Evolutionary conservation across 768 basidiomycete species (phyloP).

Genomic region (Pleurotus citrinopileatus): DNA sequence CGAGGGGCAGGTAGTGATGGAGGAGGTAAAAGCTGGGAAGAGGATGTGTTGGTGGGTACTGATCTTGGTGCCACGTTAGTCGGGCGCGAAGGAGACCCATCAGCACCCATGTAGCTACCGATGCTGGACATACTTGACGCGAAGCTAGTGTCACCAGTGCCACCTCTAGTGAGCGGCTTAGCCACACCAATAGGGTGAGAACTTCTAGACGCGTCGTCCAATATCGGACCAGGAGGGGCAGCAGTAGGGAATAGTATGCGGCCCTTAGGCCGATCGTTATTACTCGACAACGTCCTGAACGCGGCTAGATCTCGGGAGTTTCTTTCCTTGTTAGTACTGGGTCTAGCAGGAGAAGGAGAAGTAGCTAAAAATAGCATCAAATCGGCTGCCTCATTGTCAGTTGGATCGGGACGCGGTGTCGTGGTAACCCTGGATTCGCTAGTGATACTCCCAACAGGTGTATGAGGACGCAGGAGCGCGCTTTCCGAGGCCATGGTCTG

Average conservation of each 20-base stretch:
- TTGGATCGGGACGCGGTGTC: conserved; percentile 30
- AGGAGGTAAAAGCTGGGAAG: conserved; percentile 29
- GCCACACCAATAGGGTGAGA: not conserved
- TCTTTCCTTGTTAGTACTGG: conserved; percentile 34
- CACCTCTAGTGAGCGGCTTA: conserved; percentile 7
- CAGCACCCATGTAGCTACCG: conserved; percentile 26
- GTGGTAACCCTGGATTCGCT: conserved; percentile 32
- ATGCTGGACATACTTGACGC: conserved; percentile 41
- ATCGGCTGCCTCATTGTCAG: conserved; percentile 84
- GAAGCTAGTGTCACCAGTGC: conserved; percentile 41
- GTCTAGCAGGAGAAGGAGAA: conserved; percentile 76
- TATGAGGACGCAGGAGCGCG: conserved; percentile 16
- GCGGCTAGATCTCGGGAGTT: conserved; percentile 54
- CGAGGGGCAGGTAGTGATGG: conserved; percentile 23
- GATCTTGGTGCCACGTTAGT: conserved; percentile 10
- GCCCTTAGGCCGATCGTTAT: conserved; percentile 53
- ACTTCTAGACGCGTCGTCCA: not conserved
- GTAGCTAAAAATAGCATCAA: conserved; percentile 83
- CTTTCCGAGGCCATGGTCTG: conserved; percentile 35
- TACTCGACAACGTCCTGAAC: conserved; percentile 51
- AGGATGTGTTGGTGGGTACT: not conserved
- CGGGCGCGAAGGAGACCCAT: not conserved
- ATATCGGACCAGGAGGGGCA: conserved; percentile 2
- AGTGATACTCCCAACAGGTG: conserved; percentile 22
- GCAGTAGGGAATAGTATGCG: conserved; percentile 66